Evolutionary conservation across 305 asterid genomes (phyloP), one percentile per base, ranked within the genome.

Genomic region (Fraxinus albicans): DNA sequence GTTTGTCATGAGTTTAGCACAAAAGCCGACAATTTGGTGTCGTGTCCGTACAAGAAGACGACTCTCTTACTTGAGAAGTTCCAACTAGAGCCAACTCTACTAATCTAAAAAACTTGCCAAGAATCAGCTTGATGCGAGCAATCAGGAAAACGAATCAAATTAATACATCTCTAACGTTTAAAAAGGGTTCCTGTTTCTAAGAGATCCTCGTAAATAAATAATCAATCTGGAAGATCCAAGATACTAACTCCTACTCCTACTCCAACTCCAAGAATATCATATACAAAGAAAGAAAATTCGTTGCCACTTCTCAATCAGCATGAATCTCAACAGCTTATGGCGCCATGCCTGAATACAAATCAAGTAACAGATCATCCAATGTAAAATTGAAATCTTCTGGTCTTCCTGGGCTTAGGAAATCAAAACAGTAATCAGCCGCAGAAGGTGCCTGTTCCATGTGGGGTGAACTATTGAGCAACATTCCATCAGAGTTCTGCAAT

Each of bases 391-490:
- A 80, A 67, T 94, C 94, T 76, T 94, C 94, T 76, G 81, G 89
- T 31, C 92, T 70, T 44, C 93, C 94, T 0, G 95, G 95, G 75
- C 73, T 84, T 82, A 91, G 76, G 86, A 94, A 92, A 33, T 92
- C 95, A 4, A 93, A 81, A 8, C 80, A 89, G 34, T 79, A 42
- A 29, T 91, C 93, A 8, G 27, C 80, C 27, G 84, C 88, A 2
- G 77, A 31, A 13, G 81, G 2, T 0, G 31, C 78, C 65, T 83
- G 86, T 53, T 76, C 89, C 79, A 34, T 38, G 21, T 77, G 78
- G 31, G 67, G 85, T 78, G 47, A 23, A 35, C 69, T 70, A n/a
- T 84, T 87, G 34, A 10, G 47, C 44, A 53, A 10, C 50, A 53
- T 34, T 2, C 42, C 69, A 70, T 81, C 85, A 2, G 82, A 58